Evolutionary conservation across 2,329 filamentous ascomycete genomes (phyloP).

Genomic region (Diaporthe ampelina): DNA sequence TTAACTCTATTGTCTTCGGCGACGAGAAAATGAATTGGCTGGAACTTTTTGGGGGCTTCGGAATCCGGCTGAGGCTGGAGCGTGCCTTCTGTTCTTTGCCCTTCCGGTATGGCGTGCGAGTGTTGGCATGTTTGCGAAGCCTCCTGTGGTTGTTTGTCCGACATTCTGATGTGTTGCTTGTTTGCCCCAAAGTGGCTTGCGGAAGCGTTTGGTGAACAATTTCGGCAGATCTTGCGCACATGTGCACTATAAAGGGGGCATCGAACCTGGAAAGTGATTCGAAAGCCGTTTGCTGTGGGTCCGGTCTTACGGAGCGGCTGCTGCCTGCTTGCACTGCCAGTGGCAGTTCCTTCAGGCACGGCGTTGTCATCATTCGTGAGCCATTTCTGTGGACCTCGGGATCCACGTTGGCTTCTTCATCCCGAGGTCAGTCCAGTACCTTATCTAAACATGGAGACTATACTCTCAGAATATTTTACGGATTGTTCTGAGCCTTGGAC

Average conservation of each 20-base stretch:
- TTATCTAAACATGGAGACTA: too few species aligned
- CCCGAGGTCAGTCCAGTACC: too few species aligned
- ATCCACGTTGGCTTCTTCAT: too few species aligned
- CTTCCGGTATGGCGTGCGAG: neutral
- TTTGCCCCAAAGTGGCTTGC: neutral
- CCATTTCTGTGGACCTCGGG: neutral
- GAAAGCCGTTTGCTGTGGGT: neutral
- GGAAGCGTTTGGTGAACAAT: neutral
- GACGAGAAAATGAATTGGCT: neutral
- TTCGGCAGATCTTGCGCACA: too few species aligned
- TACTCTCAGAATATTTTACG: too few species aligned
- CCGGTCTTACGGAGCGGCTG: neutral
- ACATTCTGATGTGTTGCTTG: neutral
- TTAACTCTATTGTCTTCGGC: neutral
- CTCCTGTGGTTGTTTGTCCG: neutral
- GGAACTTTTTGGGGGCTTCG: neutral
- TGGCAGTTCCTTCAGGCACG: neutral
- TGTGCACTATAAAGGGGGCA: neutral
- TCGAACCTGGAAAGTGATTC: neutral
- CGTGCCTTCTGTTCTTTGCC: neutral
- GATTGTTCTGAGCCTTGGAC: neutral
- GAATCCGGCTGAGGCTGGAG: neutral
- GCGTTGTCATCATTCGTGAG: neutral
- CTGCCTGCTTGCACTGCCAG: neutral
- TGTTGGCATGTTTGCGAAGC: too few species aligned